Percentiles rank a stretch among this genome's conserved stretches.
Conservation (phyloP, 805 yeast genomes). For the Allodekkera sacchari region DNA sequence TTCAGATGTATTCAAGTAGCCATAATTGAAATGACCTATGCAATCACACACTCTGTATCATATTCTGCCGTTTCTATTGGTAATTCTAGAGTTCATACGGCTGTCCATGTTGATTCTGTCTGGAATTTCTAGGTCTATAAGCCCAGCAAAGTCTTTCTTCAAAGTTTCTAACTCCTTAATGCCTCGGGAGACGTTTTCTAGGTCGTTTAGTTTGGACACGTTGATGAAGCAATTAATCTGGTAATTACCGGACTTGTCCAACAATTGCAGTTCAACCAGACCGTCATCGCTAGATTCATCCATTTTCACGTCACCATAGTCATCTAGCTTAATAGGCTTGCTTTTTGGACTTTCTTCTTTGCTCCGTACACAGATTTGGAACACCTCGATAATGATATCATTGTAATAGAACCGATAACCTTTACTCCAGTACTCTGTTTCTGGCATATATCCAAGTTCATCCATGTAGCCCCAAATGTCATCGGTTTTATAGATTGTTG, state of each 20-base stretch:
- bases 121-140: constrained; percentile 63
- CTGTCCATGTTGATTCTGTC: constrained; percentile 79
- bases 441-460: constrained; percentile 64
- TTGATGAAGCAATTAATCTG: constrained; percentile 63
- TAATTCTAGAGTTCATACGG: constrained; percentile 39
- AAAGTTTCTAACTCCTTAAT: constrained; percentile 52
- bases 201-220: constrained; percentile 63
- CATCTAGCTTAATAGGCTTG: constrained; percentile 4
- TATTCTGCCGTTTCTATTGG: constrained; percentile 1
- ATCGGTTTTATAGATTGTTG: constrained; percentile 40
- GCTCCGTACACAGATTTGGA: constrained; percentile 35
- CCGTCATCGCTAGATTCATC: constrained; percentile 4
- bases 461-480: constrained; percentile 40
- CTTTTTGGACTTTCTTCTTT: constrained; percentile 3
- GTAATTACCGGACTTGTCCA: constrained; percentile 48
- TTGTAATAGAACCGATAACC: constrained; percentile 59
- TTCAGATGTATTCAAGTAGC: too few relatives aligned
- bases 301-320: constrained; percentile 4
- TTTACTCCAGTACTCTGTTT: constrained; percentile 50
- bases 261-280: constrained; percentile 10
- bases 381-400: constrained; percentile 52
- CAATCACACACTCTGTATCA: constrained; percentile 1
- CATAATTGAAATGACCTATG: constrained; percentile 4
- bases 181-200: constrained; percentile 61
- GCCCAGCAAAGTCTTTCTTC: constrained; percentile 58